Evolutionary conservation across 2,329 filamentous ascomycete genomes (phyloP).

Genomic region (Chalara sp.): DNA sequence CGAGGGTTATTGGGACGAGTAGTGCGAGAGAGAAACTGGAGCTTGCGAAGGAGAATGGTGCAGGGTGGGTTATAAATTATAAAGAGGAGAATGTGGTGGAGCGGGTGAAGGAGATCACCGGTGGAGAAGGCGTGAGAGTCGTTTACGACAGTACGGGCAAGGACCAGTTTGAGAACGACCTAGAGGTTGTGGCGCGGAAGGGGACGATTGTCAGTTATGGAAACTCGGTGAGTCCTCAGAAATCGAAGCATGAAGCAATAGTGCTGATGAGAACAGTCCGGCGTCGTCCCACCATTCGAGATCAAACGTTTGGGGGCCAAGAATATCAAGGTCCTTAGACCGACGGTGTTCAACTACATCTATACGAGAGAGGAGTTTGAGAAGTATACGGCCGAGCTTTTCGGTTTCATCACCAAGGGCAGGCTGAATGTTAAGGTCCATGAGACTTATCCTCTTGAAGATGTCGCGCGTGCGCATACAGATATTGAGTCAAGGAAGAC

Average conservation of each 20-base stretch:
- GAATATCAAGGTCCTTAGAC: constrained; percentile 70
- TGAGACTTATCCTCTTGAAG: constrained; percentile 67
- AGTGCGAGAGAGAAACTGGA: constrained; percentile 66
- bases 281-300: constrained; percentile 59
- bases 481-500: constrained; percentile 80
- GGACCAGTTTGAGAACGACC: constrained; percentile 71
- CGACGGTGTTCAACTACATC: constrained; percentile 66
- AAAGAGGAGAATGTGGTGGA: constrained; percentile 44
- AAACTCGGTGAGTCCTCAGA: constrained; percentile 55
- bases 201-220: constrained; percentile 74
- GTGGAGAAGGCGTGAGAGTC: constrained; percentile 64
- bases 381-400: constrained; percentile 64
- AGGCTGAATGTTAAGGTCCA: constrained; percentile 70
- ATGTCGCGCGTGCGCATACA: constrained; percentile 64
- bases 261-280: constrained; percentile 6
- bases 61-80: constrained; percentile 67
- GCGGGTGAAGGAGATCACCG: constrained; percentile 63
- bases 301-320: constrained; percentile 57
- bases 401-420: constrained; percentile 61
- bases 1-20: constrained; percentile 73
- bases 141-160: constrained; percentile 87
- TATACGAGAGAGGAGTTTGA: constrained; percentile 64
- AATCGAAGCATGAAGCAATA: too few species aligned
- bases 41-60: constrained; percentile 64
- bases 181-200: constrained; percentile 70